Percentiles rank a stretch among this genome's conserved stretches.
phyloP scores from a whole-genome alignment of 2,329 filamentous ascomycete genomes.

The Calonectria henricotiae region DNA sequence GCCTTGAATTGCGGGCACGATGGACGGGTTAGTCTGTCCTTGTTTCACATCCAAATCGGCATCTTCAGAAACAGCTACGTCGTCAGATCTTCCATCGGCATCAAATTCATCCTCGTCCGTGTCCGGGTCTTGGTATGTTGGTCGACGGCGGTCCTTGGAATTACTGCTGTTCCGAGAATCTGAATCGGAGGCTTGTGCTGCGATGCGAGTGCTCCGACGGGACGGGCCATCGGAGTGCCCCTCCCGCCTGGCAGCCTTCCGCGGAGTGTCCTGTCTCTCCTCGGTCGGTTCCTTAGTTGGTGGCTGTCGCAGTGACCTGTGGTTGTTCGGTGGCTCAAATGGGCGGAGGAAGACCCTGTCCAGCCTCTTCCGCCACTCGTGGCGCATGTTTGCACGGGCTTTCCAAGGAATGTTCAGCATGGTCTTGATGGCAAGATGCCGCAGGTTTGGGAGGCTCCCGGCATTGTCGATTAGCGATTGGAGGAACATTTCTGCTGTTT shows the following conservation, averaged over 20 bases:
- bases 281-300: constrained; percentile 32
- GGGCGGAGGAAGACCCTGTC: constrained; percentile 76
- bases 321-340: constrained; percentile 59
- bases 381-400: constrained; percentile 84
- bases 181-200: constrained; percentile 50
- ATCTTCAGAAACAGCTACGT: constrained; percentile 35
- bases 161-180: constrained; percentile 47
- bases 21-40: constrained; percentile 26
- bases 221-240: constrained; percentile 50
- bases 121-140: constrained; percentile 65
- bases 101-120: constrained; percentile 64
- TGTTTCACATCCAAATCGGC: constrained; percentile 31
- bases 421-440: constrained; percentile 80
- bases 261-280: constrained; percentile 1
- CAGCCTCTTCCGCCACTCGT: constrained; percentile 82
- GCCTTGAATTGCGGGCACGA: constrained; percentile 74
- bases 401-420: constrained; percentile 89
- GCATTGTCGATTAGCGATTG: constrained; percentile 84
- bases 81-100: constrained; percentile 44
- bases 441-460: constrained; percentile 75
- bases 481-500: constrained; percentile 84
- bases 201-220: constrained; percentile 60
- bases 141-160: constrained; percentile 43
- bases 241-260: constrained; percentile 43
- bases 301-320: constrained; percentile 47